phyloP scores from a whole-genome alignment of 768 basidiomycete species.

The Russula lepida region DNA sequence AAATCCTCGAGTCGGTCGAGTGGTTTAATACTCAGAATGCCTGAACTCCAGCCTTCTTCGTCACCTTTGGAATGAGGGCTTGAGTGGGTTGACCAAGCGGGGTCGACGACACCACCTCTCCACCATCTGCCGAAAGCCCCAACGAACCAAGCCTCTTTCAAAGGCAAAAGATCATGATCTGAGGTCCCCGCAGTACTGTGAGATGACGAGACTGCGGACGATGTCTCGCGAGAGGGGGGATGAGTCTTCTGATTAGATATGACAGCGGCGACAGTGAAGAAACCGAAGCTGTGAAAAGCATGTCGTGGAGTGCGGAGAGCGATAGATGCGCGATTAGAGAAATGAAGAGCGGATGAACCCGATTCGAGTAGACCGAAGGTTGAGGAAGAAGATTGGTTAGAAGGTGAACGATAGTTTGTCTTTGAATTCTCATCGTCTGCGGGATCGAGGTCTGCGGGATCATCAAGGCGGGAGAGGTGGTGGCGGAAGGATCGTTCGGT shows the following conservation, averaged over 20 bases:
- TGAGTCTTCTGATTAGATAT: constrained; percentile 38
- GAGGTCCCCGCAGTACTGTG: not conserved
- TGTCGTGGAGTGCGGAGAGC: constrained; percentile 88
- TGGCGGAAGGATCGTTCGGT: constrained; percentile 97
- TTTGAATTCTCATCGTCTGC: constrained; percentile 26
- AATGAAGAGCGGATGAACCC: constrained; percentile 56
- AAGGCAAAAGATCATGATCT: constrained; percentile 41
- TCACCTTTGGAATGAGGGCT: constrained; percentile 50
- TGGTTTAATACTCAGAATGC: constrained; percentile 67
- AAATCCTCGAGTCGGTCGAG: constrained; percentile 62
- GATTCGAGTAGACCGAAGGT: constrained; percentile 22
- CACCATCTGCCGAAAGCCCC: constrained; percentile 92
- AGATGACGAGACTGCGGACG: constrained; percentile 10
- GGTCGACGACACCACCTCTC: constrained; percentile 71
- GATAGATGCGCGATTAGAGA: constrained; percentile 87
- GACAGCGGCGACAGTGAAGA: constrained; percentile 81
- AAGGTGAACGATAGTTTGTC: constrained; percentile 18
- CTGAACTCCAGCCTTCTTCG: constrained; percentile 68
- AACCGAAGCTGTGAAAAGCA: constrained; percentile 75
- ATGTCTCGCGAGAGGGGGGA: constrained; percentile 14
- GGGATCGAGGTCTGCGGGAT: constrained; percentile 48
- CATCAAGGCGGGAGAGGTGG: constrained; percentile 81
- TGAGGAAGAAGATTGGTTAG: constrained; percentile 16
- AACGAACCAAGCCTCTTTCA: constrained; percentile 80
- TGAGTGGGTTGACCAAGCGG: constrained; percentile 63